phyloP scores from a whole-genome alignment of 2,329 filamentous ascomycete genomes.

The Fusarium multiceps region DNA sequence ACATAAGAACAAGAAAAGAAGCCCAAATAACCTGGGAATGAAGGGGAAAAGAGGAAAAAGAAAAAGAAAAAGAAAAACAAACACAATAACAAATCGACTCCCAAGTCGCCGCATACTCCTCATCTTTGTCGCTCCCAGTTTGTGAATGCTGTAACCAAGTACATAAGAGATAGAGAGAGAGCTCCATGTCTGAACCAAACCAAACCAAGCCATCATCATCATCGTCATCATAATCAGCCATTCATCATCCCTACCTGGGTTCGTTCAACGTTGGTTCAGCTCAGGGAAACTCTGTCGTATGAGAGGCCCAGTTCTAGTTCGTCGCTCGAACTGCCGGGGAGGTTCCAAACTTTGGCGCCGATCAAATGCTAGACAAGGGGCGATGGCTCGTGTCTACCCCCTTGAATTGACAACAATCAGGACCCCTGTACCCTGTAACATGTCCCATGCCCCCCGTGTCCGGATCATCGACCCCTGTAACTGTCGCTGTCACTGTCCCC shows the following conservation, averaged over 20 bases:
- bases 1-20: neutral
- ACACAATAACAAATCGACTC: constrained; percentile 10
- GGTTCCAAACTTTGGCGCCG: constrained; percentile 25
- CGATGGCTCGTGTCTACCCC: constrained; percentile 12
- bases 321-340: neutral
- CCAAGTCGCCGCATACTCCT: constrained; percentile 33
- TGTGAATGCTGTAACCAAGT: constrained; percentile 2
- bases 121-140: constrained; percentile 23
- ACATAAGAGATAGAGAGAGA: constrained; percentile 17
- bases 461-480: no score
- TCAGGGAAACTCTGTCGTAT: neutral
- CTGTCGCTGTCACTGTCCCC: constrained; percentile 7
- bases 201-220: neutral
- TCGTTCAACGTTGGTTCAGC: constrained; percentile 8
- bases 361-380: constrained; percentile 32
- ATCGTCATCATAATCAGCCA: neutral
- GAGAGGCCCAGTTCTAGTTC: neutral
- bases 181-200: neutral
- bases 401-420: constrained; percentile 1
- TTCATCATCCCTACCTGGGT: neutral
- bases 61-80: neutral
- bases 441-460: neutral
- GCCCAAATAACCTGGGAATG: neutral
- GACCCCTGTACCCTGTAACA: neutral
- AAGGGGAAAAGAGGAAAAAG: neutral